phyloP scores from a whole-genome alignment of 352 stramenopile species.

The Peronospora destructor region DNA sequence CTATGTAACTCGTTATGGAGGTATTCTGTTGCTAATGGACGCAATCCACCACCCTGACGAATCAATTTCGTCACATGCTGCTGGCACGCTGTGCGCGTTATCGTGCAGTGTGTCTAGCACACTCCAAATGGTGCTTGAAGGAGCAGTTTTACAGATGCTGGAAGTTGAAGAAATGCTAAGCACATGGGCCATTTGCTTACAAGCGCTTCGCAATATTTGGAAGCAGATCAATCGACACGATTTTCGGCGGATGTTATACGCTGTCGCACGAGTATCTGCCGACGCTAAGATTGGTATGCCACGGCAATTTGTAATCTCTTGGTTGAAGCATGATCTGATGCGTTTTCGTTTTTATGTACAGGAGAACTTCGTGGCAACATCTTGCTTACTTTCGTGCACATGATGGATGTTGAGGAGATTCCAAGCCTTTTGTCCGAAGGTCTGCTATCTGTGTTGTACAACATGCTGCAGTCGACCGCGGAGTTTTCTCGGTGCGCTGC shows the following conservation, averaged over 20 bases:
- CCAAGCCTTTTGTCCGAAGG: slow-evolving; percentile 67
- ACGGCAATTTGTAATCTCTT: neutral
- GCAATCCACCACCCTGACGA: slow-evolving; percentile 66
- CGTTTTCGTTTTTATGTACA: slow-evolving; percentile 16
- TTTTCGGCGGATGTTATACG: slow-evolving; percentile 81
- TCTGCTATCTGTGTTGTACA: slow-evolving; percentile 65
- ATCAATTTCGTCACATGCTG: slow-evolving; percentile 60
- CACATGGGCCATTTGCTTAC: slow-evolving; percentile 75
- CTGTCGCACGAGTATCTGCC: slow-evolving; percentile 69
- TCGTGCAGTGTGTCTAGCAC: slow-evolving; percentile 70
- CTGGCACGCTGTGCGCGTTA: slow-evolving; percentile 70
- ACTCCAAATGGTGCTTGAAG: slow-evolving; percentile 83
- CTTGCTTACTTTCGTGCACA: slow-evolving; percentile 84
- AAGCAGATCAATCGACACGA: slow-evolving; percentile 83
- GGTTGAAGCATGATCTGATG: slow-evolving; percentile 3
- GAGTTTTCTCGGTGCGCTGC: slow-evolving; percentile 75
- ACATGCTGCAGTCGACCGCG: slow-evolving; percentile 70
- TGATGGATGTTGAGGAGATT: slow-evolving; percentile 79
- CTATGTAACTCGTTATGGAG: slow-evolving; percentile 69
- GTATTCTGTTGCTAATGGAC: slow-evolving; percentile 61
- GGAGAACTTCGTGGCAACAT: slow-evolving; percentile 80
- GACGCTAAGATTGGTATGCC: slow-evolving; percentile 64
- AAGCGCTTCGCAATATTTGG: slow-evolving; percentile 83
- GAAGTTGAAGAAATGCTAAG: slow-evolving; percentile 72
- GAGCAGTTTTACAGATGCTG: slow-evolving; percentile 84